A percentile compares a stretch with the other conserved stretches of the same genome.
phyloP scores from a whole-genome alignment of 345 rosid genomes.

The Kandelia obovata region DNA sequence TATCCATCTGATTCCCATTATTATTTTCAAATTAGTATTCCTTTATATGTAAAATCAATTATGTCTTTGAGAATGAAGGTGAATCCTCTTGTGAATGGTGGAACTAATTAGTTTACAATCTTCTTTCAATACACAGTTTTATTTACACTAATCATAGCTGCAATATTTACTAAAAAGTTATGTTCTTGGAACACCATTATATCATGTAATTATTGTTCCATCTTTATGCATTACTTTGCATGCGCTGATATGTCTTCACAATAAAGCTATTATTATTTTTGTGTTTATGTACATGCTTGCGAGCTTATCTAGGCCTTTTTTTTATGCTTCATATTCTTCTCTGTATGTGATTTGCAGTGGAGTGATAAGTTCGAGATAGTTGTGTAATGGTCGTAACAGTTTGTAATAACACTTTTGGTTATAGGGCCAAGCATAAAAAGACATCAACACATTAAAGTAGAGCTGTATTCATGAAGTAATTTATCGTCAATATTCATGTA shows the following conservation, averaged over 20 bases:
- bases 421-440: too few relatives aligned
- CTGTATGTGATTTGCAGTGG: too few relatives aligned
- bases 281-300: not conserved
- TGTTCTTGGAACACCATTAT: not conserved
- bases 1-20: slow-evolving; percentile 8
- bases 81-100: not conserved
- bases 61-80: not conserved
- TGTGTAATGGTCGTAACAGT: too few relatives aligned
- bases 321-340: too few relatives aligned
- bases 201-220: not conserved
- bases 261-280: not conserved
- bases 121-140: not conserved
- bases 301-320: too few relatives aligned
- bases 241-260: not conserved
- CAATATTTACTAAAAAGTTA: not conserved
- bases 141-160: not conserved
- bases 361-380: too few relatives aligned
- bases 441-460: too few relatives aligned
- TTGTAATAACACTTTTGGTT: too few relatives aligned
- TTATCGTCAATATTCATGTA: too few relatives aligned
- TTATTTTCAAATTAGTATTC: not conserved
- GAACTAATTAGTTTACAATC: not conserved
- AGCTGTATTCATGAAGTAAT: too few relatives aligned
- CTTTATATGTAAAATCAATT: not conserved
- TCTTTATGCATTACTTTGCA: not conserved